phyloP scores from a whole-genome alignment of 495 filamentous ascomycete genomes.

The Schizothecium vesticola region DNA sequence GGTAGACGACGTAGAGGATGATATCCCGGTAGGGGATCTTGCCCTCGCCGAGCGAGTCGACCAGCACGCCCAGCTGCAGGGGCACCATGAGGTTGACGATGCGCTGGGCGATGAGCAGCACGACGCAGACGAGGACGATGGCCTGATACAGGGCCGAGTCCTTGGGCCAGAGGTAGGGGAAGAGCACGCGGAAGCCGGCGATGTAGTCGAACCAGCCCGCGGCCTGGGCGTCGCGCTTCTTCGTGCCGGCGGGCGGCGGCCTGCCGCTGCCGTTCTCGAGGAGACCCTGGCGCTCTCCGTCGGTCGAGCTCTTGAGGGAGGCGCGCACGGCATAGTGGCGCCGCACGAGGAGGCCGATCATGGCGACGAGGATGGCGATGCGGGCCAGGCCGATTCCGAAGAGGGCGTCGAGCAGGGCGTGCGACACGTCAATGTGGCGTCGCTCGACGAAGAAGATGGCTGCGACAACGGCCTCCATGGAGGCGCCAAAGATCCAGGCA shows the following conservation, averaged over 20 bases:
- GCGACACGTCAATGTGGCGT: conserved; percentile 19
- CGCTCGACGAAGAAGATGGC: conserved; percentile 22
- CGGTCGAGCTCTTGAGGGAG: conserved; percentile 7
- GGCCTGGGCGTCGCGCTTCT: conserved; percentile 25
- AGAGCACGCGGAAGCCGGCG: conserved; percentile 74
- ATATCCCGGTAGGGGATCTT: conserved; percentile 47
- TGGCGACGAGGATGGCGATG: conserved; percentile 23
- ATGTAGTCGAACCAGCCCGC: conserved; percentile 59
- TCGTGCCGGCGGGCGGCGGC: background rate
- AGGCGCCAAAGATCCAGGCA: conserved; percentile 24
- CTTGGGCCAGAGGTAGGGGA: conserved; percentile 85
- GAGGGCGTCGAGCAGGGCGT: conserved; percentile 16
- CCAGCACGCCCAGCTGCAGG: conserved; percentile 66
- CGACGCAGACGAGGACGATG: conserved; percentile 66
- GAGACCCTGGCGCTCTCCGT: conserved; percentile 25
- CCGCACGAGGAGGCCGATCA: conserved; percentile 24
- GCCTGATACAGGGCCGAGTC: conserved; percentile 65
- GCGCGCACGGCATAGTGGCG: conserved; percentile 22
- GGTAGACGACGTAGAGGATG: conserved; percentile 68
- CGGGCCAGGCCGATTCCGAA: conserved; percentile 24
- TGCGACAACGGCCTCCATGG: conserved; percentile 25
- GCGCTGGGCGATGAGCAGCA: conserved; percentile 66
- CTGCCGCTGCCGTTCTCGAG: conserved; percentile 22
- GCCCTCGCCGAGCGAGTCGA: conserved; percentile 51
- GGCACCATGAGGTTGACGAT: conserved; percentile 74